Evolutionary conservation across 164 flowering plant species (phyloP), one percentile per base, ranked within the genome.

Genomic region (Macadamia integrifolia): DNA sequence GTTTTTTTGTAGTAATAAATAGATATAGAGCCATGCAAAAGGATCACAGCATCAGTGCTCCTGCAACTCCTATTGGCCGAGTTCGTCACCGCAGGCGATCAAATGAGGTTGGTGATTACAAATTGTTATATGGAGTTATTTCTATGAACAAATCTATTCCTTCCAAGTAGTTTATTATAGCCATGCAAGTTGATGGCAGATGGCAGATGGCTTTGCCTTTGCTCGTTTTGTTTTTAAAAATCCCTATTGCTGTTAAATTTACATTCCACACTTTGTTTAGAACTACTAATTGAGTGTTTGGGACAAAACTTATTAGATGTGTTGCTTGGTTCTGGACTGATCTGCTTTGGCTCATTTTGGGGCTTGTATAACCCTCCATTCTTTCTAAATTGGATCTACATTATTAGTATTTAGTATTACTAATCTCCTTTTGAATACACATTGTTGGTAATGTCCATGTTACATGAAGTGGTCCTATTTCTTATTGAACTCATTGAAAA

Each of bases 31-130:
- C 61, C 62, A 69, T 86, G 88, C 87, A 81, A 67, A 82, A 56
- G 71, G 84, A 79, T 67, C 73, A 58, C n/a, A 75, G 61, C 74
- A 61, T 74, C 14, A 71, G 74, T 61, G 57, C 66, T 3, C 80
- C 79, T 18, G 66, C 84, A 58, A 80, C 87, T 40, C 77, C 89
- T 50, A 62, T 80, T 28, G 72, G 61, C 52, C 81, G 89, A 55
- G 42, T 81, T 73, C 87, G 96, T 60, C 90, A 87, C 29, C 89
- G 96, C 11, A 87, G 69, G 66, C 87, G 91, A 55, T 80, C 92
- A 32, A 81, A 43, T 74, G 96, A 92, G 93, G 96, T 90, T 67
- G 28, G 79, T 82, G 42, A 28, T 53, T 42, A 28, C 57, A 32
- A 49, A 32, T 28, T 71, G 15, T 68, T 70, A 44, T n/a, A 14